phyloP scores from a whole-genome alignment of 148 eudicot species.

The Rhododendron simsii region DNA sequence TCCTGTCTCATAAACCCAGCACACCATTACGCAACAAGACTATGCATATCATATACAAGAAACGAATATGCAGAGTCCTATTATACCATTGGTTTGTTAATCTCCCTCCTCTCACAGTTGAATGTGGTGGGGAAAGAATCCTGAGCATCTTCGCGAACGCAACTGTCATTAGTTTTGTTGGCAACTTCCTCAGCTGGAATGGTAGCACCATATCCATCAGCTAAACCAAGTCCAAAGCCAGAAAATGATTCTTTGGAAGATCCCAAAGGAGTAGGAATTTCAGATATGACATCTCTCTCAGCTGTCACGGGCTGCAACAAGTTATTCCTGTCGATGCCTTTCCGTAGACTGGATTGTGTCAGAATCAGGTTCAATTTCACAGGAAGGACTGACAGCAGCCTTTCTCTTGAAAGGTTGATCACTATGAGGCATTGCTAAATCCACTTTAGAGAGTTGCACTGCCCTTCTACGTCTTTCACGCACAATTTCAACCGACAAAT shows the following conservation, averaged over 20 bases:
- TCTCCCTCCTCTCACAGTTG: constrained; percentile 9
- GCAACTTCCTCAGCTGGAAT: constrained; percentile 13
- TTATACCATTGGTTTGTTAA: constrained; percentile 20
- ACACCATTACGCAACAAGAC: not conserved
- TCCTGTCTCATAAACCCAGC: constrained; percentile 21
- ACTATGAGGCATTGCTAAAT: constrained; percentile 38
- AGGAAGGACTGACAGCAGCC: constrained; percentile 19
- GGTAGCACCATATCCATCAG: constrained; percentile 15
- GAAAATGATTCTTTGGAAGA: constrained; percentile 24
- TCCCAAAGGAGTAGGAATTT: constrained; percentile 3
- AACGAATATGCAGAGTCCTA: not conserved
- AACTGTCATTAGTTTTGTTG: constrained; percentile 19
- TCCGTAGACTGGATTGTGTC: constrained; percentile 6
- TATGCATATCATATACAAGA: not conserved
- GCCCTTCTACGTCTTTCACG: constrained; percentile 70
- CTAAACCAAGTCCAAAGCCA: constrained; percentile 7
- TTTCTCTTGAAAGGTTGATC: constrained; percentile 24
- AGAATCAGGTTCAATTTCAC: constrained; percentile 24
- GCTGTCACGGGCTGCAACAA: constrained; percentile 9
- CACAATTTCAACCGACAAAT: constrained; percentile 55
- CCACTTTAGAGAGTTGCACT: constrained; percentile 59
- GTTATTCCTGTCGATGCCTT: constrained; percentile 3
- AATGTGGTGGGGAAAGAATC: constrained; percentile 9
- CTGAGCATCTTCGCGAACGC: constrained; percentile 12
- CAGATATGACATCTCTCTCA: constrained; percentile 6